Base-by-base conservation (phyloP, 176 grass and related monocot species). In the Stipa capillata region DNA sequence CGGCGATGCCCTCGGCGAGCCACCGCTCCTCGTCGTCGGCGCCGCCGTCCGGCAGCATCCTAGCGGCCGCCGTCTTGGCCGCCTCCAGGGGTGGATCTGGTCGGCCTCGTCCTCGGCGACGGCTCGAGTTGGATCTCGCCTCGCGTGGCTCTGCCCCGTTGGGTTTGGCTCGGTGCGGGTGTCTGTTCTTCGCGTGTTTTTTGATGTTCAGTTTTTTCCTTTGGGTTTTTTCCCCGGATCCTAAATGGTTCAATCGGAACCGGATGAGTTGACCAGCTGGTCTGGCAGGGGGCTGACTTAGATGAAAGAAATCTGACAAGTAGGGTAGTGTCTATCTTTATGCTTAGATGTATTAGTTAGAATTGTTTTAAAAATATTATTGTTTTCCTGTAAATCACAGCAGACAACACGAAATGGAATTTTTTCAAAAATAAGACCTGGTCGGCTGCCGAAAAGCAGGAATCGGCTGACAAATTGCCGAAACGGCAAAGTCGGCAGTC, bases 1-100 rank as follows among this genome's bases (percentile, higher is more conserved):
- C 96, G 78, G 96, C 92, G 88, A 98, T 98, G 88, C 92, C 92
- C 83, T 98, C 96, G 32, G 90, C 92, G 72, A 98, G 92, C 92
- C 90, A 94, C 74, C 93, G 91, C 86, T 95, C 96, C 92, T 98
- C 96, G 17, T 95, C 96, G 64, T 98, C 85, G 42, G 79, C 90
- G 27, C 85, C 85, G 69, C 74, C 80, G 41, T 85, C 87, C 57
- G 87, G 83, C 53, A 77, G 84, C 96, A 98, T 93, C 92, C 80
- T 83, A 35, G 40, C 69, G 40, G 82, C 62, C 40, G 77, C 69
- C 63, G 81, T 76, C 81, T 29, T 83, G 56, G 40, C 36, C 64
- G 87, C 15, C 76, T 69, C 43, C 15, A 54, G 69, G 44, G 70
- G 70, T 9, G 82, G 87, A 89, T 89, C 87, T 84, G 82, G 71